Evolutionary conservation across 2,329 filamentous ascomycete species (phyloP).

Genomic region (Xylariales sp.): DNA sequence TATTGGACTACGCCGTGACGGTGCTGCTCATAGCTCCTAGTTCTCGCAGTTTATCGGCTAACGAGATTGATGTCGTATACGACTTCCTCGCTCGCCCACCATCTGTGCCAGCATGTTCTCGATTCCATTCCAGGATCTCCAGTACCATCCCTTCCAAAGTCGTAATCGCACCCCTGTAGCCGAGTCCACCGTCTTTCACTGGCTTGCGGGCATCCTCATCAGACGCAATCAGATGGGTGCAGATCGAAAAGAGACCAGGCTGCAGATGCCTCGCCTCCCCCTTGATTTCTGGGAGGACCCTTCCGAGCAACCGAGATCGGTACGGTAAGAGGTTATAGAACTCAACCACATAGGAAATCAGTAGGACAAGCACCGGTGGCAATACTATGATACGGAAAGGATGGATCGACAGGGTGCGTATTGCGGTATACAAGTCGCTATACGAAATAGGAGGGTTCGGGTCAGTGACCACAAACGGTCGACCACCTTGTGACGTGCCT

Average conservation of each 20-base stretch:
- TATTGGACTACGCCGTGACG: too few species aligned
- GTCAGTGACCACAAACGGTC: slow-evolving; percentile 37
- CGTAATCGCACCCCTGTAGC: slow-evolving; percentile 32
- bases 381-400: slow-evolving; percentile 28
- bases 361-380: slow-evolving; percentile 29
- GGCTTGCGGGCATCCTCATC: slow-evolving; percentile 27
- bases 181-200: slow-evolving; percentile 32
- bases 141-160: slow-evolving; percentile 36
- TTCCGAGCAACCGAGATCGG: slow-evolving; percentile 20
- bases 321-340: slow-evolving; percentile 29
- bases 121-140: slow-evolving; percentile 38
- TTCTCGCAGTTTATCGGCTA: slow-evolving; percentile 34
- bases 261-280: slow-evolving; percentile 33
- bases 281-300: slow-evolving; percentile 25
- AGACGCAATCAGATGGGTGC: slow-evolving; percentile 33
- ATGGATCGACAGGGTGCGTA: slow-evolving; percentile 30
- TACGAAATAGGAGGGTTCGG: slow-evolving; percentile 37
- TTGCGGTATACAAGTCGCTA: slow-evolving; percentile 29
- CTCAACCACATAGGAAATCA: slow-evolving; percentile 33
- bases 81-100: slow-evolving; percentile 17
- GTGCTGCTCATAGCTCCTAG: slow-evolving; percentile 11
- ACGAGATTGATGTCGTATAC: slow-evolving; percentile 33
- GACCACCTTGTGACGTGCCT: slow-evolving; percentile 24
- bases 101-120: slow-evolving; percentile 24
- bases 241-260: slow-evolving; percentile 36